Conservation (phyloP, 208 protist species). For the Wallacemonas collosoma region DNA sequence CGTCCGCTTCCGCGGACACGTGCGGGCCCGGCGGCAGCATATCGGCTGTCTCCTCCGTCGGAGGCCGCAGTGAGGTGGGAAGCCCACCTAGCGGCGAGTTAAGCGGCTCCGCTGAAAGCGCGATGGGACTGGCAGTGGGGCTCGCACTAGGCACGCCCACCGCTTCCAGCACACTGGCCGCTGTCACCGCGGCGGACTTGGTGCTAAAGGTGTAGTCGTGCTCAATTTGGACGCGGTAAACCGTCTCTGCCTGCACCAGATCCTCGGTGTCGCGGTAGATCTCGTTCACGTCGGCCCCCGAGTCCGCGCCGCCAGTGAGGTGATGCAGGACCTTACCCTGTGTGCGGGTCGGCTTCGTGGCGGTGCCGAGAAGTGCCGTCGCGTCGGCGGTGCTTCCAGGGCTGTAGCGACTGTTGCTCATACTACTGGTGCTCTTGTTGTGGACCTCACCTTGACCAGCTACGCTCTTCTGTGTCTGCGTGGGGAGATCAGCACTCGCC, state of each 20-base stretch:
- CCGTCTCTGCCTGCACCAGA: conserved; percentile 61
- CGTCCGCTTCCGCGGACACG: too few relatives aligned
- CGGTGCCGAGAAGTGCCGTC: not conserved
- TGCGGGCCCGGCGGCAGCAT: too few relatives aligned
- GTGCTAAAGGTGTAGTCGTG: conserved; percentile 82
- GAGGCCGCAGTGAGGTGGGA: too few relatives aligned
- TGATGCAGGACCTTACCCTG: not conserved
- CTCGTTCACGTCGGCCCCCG: conserved; percentile 15
- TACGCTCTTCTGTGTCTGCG: too few relatives aligned
- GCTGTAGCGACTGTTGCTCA: not conserved
- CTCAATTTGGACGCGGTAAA: conserved; percentile 83
- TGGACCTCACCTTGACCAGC: too few relatives aligned
- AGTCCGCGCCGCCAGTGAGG: not conserved
- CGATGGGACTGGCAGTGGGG: not conserved
- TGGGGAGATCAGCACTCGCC: too few relatives aligned
- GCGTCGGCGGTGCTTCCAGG: too few relatives aligned
- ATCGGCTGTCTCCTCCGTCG: too few relatives aligned
- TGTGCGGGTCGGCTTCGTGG: not conserved
- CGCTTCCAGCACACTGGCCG: conserved; percentile 10
- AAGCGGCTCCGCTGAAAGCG: not conserved
- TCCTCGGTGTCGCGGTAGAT: conserved; percentile 24
- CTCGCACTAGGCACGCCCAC: not conserved
- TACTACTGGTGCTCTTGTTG: not conserved
- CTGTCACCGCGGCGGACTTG: conserved; percentile 14
- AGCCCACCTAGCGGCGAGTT: too few relatives aligned